Percentiles rank a stretch among this genome's conserved stretches.
phyloP scores from a whole-genome alignment of 306 rosid species.

The Pyrus communis region DNA sequence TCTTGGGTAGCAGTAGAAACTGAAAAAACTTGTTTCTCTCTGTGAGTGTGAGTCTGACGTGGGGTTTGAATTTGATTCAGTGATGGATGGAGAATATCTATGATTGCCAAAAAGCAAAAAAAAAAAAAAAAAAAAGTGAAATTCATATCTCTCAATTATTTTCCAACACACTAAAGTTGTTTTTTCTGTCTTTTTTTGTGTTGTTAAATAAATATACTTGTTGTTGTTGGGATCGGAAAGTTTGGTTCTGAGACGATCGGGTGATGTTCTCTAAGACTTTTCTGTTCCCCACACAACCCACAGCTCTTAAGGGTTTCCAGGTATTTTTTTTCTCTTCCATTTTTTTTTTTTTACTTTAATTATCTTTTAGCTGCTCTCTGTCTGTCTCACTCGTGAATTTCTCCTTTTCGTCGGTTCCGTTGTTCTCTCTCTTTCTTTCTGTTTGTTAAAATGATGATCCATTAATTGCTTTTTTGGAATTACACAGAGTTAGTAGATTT shows the following conservation, averaged over 20 bases:
- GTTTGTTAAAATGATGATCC: conserved; percentile 10
- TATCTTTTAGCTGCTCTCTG: conserved; percentile 1
- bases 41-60: conserved; percentile 39
- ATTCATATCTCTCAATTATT: conserved; percentile 3
- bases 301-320: conserved; percentile 39
- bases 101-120: conserved; percentile 20
- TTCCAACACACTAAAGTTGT: neutral
- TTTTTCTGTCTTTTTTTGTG: conserved; percentile 1
- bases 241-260: conserved; percentile 36
- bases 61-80: conserved; percentile 40
- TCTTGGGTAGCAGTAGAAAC: conserved; percentile 1
- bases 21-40: neutral
- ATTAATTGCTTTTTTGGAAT: neutral
- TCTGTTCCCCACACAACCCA: conserved; percentile 41
- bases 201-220: conserved; percentile 11
- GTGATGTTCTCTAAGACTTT: conserved; percentile 32
- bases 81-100: conserved; percentile 34
- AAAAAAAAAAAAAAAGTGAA: conserved; percentile 11
- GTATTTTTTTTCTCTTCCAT: conserved; percentile 17
- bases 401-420: neutral
- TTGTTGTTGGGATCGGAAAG: conserved; percentile 47
- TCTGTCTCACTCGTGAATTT: neutral
- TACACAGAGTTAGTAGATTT: neutral
- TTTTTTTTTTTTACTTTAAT: neutral
- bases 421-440: neutral